Evolutionary conservation across 441 rosid genomes (phyloP).

Genomic region (Populus trichocarpa): DNA sequence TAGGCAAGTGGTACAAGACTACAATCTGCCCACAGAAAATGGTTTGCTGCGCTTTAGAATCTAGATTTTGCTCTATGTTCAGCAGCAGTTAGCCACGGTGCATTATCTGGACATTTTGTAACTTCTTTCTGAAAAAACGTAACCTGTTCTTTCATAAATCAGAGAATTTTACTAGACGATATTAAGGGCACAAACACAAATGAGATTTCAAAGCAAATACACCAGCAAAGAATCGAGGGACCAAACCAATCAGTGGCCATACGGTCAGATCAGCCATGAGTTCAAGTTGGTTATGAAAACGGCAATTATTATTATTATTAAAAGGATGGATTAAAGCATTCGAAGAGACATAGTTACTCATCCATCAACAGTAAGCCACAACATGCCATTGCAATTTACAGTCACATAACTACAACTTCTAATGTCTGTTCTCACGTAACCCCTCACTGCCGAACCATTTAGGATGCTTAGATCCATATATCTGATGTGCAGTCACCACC

Average conservation of each 20-base stretch:
- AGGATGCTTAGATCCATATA: constrained; percentile 58
- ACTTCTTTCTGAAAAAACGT: too few species aligned
- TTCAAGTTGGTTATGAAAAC: not conserved
- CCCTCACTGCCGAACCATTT: not conserved
- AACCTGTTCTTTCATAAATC: too few species aligned
- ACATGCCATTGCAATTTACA: not conserved
- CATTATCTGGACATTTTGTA: too few species aligned
- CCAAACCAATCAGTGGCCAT: not conserved
- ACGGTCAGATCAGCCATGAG: not conserved
- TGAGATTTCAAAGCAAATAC: not conserved
- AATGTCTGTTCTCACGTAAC: constrained; percentile 16
- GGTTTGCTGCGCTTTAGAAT: too few species aligned
- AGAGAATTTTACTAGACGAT: too few species aligned
- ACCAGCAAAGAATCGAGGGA: not conserved
- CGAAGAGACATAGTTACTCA: not conserved
- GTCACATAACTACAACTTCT: not conserved
- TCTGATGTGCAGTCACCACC: constrained; percentile 97
- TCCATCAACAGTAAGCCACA: not conserved
- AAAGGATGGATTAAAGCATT: not conserved
- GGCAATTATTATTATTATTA: not conserved
- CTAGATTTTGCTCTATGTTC: too few species aligned
- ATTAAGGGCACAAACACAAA: not conserved
- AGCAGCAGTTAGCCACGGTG: too few species aligned
- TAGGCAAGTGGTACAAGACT: too few species aligned
- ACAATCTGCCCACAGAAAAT: too few species aligned